These are phyloP conservation scores for Coemansia sp. DNA, from an alignment of 192 early-diverging fungal species.

Conservation along the genomic window DNA sequence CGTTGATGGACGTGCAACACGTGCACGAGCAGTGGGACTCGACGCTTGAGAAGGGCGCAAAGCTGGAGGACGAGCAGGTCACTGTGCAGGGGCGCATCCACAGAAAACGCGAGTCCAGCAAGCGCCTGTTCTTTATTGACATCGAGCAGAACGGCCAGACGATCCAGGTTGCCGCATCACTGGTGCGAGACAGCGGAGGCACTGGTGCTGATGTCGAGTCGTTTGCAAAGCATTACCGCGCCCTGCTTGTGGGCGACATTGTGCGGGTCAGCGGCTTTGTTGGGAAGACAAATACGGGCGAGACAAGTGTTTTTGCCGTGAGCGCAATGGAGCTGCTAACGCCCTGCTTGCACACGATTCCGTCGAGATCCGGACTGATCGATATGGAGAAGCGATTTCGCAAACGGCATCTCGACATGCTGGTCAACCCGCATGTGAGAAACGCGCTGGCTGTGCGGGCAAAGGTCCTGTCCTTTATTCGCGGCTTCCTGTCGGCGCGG, in stretches of 20 bases:
- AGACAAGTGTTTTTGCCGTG: conserved; percentile 67
- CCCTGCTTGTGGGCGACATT: conserved; percentile 65
- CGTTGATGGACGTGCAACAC: conserved; percentile 15
- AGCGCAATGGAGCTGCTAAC: conserved; percentile 58
- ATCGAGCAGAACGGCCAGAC: conserved; percentile 59
- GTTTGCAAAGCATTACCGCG: conserved; percentile 54
- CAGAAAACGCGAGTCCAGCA: conserved; percentile 68
- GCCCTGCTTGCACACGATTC: conserved; percentile 71
- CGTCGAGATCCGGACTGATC: conserved; percentile 58
- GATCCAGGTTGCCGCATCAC: conserved; percentile 70
- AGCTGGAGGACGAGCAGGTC: conserved; percentile 33
- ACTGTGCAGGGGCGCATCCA: conserved; percentile 63
- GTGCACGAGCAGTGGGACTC: conserved; percentile 31
- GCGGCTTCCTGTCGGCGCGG: conserved; percentile 62
- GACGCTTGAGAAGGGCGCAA: conserved; percentile 26
- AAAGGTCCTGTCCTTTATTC: conserved; percentile 63
- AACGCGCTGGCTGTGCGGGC: conserved; percentile 60
- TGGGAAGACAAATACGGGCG: conserved; percentile 70
- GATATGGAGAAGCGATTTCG: conserved; percentile 74
- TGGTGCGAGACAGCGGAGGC: conserved; percentile 28
- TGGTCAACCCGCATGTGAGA: conserved; percentile 61
- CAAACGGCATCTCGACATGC: conserved; percentile 70
- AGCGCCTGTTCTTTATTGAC: conserved; percentile 75
- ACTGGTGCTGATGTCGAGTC: not conserved
- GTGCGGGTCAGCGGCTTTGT: conserved; percentile 63